phyloP scores from a whole-genome alignment of 2,329 filamentous ascomycete genomes.

The Fusarium luffae region DNA sequence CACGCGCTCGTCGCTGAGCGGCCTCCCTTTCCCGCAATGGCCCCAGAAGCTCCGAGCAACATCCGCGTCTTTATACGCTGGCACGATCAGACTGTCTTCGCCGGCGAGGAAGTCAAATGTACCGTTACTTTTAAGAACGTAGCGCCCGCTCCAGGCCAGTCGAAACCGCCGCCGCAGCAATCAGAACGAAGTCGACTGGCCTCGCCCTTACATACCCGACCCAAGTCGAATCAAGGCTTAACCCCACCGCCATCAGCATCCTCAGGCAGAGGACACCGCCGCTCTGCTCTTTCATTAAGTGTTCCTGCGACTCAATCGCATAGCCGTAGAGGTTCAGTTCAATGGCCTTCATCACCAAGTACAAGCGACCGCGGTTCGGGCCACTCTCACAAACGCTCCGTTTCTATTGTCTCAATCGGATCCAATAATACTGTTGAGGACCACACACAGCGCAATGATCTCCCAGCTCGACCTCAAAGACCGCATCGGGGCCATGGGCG shows the following conservation, averaged over 20 bases:
- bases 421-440: slow-evolving; percentile 64
- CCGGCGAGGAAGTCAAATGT: slow-evolving; percentile 94
- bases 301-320: slow-evolving; percentile 59
- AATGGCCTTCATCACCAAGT: slow-evolving; percentile 55
- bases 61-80: slow-evolving; percentile 96
- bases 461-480: slow-evolving; percentile 58
- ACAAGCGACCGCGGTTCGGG: slow-evolving; percentile 51
- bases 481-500: slow-evolving; percentile 75
- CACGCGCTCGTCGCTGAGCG: slow-evolving; percentile 49
- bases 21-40: slow-evolving; percentile 55
- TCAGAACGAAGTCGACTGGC: slow-evolving; percentile 52
- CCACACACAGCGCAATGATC: slow-evolving; percentile 56
- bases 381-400: slow-evolving; percentile 78
- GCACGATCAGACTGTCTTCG: slow-evolving; percentile 94
- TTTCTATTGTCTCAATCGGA: slow-evolving; percentile 85
- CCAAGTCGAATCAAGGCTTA: slow-evolving; percentile 57
- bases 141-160: slow-evolving; percentile 57
- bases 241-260: slow-evolving; percentile 57
- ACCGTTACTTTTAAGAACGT: slow-evolving; percentile 97
- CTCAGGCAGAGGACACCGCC: slow-evolving; percentile 67
- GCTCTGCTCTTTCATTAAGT: slow-evolving; percentile 72
- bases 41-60: slow-evolving; percentile 68
- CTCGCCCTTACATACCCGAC: slow-evolving; percentile 57
- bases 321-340: slow-evolving; percentile 59
- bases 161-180: slow-evolving; percentile 42